Evolutionary conservation across 257 asterid genomes (phyloP), one percentile per base, ranked within the genome.

Genomic region (Dorcoceras hygrometricum): DNA sequence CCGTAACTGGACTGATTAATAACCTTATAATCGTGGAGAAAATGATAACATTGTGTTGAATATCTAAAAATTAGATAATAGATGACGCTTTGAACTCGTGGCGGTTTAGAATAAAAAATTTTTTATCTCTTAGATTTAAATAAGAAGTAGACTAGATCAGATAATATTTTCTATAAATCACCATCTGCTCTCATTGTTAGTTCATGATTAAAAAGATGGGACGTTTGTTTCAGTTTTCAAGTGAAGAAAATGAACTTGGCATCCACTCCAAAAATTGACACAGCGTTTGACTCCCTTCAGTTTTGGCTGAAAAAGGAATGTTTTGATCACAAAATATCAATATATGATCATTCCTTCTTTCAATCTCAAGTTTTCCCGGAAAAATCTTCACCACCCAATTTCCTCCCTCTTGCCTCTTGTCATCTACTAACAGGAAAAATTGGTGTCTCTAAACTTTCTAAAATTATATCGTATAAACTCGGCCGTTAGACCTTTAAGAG

Each of bases 401-500:
- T 43, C 19, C n/a, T 43, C 51, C 51, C 19, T 43, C 7, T 43
- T 12, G 11, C 18, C 5, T 39, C 14, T 34, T 8, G 2, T 34
- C 43, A 9, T 2, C 43, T 34, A 8, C 9, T 9, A 1, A 9
- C 43, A 5, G 1, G 1, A 11, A 34, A 34, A 34, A 34, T 39
- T 1, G 50, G 50, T 3, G 51, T 43, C 51, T 43, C 19, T 43
- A 43, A 14, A 43, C 19, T 12, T 43, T 12, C 19, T 43, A 43
- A 43, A 43, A 43, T 1, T 14, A 43, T 43, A 43, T 43, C 6
- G 3, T 14, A 14, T 12, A 43, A 43, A 43, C 6, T 12, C 51
- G 56, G 31, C 55, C 46, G 32, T 56, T 32, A 51, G 24, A 57
- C 39, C 23, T 31, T 28, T 2, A 73, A 22, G 66, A 68, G 69